Evolutionary conservation across 352 stramenopile species (phyloP), one percentile per base, ranked within the genome.

Genomic region (Stephanocyclus meneghinianus): DNA sequence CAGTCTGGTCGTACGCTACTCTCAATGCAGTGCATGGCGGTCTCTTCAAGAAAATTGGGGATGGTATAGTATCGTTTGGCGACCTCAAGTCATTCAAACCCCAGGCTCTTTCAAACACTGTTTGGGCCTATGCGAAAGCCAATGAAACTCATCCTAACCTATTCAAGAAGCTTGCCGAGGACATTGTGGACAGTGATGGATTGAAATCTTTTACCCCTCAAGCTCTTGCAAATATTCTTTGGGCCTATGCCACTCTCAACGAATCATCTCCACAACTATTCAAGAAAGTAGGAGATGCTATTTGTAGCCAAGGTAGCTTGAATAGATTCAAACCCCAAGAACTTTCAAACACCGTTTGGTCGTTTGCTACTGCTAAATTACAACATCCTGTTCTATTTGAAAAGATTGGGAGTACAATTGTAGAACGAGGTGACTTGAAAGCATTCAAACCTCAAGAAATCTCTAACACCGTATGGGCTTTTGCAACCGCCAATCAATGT

Each of bases 1-100:
- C 79, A 13, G 68, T 67, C 35, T 82, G 72, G 78, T 74, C 73
- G 5, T 81, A 80, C 67, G 72, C 64, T 51, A 59, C 72, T 18
- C 21, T 74, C 30, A 64, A 63, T 30, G 47, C 29, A 37, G 26
- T 32, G 21, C 51, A 85, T 70, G 44, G 60, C 53, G 11, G 15
- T 18, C 53, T 85, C 5, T 77, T 85, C 8, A 42, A 57, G 30
- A 47, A 16, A 30, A 62, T 85, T 40, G 66, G 72, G 2, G 68
- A 85, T 37, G 55, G 37, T 53, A 53, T 53, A 32, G n/a, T 78
- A 47, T 1, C 44, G 60, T 47, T n/a, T 40, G 30, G 18, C 76
- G 67, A 63, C 29, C 42, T 18, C 13, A 44, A 37, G 11, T 6
- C 21, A 29, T 81, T 71, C 29, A 69, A 42, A 10, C 16, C 65